Conservation (phyloP, 179 eudicot genomes). For the Silene vulgaris region DNA sequence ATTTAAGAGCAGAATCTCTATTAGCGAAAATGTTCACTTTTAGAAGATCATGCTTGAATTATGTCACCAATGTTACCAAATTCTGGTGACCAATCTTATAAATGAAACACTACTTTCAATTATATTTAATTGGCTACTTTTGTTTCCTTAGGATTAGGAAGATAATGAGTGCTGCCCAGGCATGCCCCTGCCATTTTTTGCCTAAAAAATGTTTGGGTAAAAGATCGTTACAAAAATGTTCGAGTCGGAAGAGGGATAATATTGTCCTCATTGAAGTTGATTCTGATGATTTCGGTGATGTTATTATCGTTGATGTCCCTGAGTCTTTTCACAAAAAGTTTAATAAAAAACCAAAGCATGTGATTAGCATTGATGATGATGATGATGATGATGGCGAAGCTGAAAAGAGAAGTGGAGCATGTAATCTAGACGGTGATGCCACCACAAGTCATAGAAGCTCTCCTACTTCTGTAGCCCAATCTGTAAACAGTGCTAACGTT, state of each 20-base stretch:
- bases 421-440: constrained; percentile 28
- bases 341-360: constrained; percentile 31
- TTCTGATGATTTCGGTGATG: constrained; percentile 44
- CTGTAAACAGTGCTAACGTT: constrained; percentile 22
- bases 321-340: constrained; percentile 45
- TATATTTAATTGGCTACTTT: neutral
- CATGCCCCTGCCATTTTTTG: constrained; percentile 31
- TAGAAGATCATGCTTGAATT: neutral
- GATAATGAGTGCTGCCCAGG: constrained; percentile 44
- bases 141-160: constrained; percentile 22
- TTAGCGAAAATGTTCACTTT: neutral
- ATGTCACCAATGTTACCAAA: constrained; percentile 6
- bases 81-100: neutral
- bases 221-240: constrained; percentile 46
- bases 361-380: constrained; percentile 63
- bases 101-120: neutral
- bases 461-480: constrained; percentile 25
- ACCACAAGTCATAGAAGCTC: constrained; percentile 36
- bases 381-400: constrained; percentile 46
- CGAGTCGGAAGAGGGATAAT: constrained; percentile 38
- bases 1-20: neutral
- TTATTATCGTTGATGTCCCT: constrained; percentile 59
- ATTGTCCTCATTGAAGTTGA: constrained; percentile 74
- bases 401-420: constrained; percentile 26
- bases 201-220: constrained; percentile 34